Percentiles rank a stretch among this genome's conserved stretches.
Conservation (phyloP, 2,329 filamentous ascomycete genomes). For the Talaromyces sp. region DNA sequence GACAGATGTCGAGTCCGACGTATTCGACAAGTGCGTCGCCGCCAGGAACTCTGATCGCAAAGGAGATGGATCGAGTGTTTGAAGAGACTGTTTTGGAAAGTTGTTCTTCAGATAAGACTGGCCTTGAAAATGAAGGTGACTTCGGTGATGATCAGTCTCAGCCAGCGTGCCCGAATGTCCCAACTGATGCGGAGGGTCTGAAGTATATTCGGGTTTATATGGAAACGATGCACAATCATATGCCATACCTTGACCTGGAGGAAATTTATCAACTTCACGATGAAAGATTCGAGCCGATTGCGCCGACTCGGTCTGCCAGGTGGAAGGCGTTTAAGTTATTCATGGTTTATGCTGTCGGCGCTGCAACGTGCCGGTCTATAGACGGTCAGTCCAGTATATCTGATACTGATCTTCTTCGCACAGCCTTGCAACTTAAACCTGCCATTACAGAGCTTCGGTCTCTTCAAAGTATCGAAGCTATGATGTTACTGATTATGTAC, state of each 20-base stretch:
- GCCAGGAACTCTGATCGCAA: conserved; percentile 13
- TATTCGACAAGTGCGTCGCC: neutral
- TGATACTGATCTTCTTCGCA: conserved; percentile 10
- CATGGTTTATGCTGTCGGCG: conserved; percentile 24
- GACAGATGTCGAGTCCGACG: conserved; percentile 6
- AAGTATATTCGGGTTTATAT: conserved; percentile 20
- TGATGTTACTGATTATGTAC: conserved; percentile 27
- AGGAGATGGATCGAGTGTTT: conserved; percentile 18
- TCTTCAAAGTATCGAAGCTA: conserved; percentile 20
- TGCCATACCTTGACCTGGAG: conserved; percentile 15
- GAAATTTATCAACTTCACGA: conserved; percentile 14
- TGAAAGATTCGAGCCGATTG: neutral
- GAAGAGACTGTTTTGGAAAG: conserved; percentile 13
- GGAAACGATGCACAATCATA: conserved; percentile 19
- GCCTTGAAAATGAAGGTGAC: neutral
- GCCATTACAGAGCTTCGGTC: conserved; percentile 8
- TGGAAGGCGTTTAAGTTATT: conserved; percentile 21
- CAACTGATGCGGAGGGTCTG: conserved; percentile 12
- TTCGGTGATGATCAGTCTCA: neutral
- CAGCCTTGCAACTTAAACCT: conserved; percentile 14
- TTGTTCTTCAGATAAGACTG: neutral
- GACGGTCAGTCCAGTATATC: conserved; percentile 14
- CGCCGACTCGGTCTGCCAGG: neutral
- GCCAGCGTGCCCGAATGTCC: neutral
- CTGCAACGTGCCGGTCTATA: conserved; percentile 16